Percentiles rank a stretch among this genome's conserved stretches.
Evolutionary conservation across 768 basidiomycete species (phyloP).

Genomic region (Amyloporia xantha): DNA sequence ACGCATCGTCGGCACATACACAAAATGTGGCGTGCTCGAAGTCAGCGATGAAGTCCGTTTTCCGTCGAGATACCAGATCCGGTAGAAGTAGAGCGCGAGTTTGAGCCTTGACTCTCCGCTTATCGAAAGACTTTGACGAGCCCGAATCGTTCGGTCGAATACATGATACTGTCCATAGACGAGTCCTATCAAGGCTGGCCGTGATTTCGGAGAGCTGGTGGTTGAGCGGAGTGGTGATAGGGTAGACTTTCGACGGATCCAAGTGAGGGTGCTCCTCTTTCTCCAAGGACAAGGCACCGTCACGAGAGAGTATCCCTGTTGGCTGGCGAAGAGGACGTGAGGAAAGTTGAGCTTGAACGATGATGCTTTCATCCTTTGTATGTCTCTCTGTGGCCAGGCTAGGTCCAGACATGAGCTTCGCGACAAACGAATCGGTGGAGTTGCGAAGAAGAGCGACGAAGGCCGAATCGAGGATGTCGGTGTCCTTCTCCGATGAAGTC

Average conservation of each 20-base stretch:
- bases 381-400: slow-evolving; percentile 79
- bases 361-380: slow-evolving; percentile 63
- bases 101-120: slow-evolving; percentile 79
- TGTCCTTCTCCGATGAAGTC: slow-evolving; percentile 69
- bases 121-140: slow-evolving; percentile 86
- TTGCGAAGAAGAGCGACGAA: slow-evolving; percentile 72
- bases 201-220: slow-evolving; percentile 69
- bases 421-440: slow-evolving; percentile 66
- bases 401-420: slow-evolving; percentile 81
- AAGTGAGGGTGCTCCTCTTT: slow-evolving; percentile 52
- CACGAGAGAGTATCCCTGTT: slow-evolving; percentile 40
- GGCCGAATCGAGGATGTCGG: slow-evolving; percentile 73
- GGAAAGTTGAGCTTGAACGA: slow-evolving; percentile 85
- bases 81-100: slow-evolving; percentile 69
- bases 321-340: slow-evolving; percentile 69
- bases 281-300: slow-evolving; percentile 23
- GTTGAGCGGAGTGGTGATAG: slow-evolving; percentile 77
- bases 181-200: slow-evolving; percentile 50
- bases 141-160: slow-evolving; percentile 87
- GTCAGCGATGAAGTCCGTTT: slow-evolving; percentile 64
- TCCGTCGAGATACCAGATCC: slow-evolving; percentile 58
- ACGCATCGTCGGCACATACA: slow-evolving; percentile 69
- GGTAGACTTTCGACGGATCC: slow-evolving; percentile 70
- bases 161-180: slow-evolving; percentile 71
- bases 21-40: slow-evolving; percentile 59